Base-by-base conservation (phyloP, 2,329 filamentous ascomycete species). In the Colletotrichum ledebouriae region DNA sequence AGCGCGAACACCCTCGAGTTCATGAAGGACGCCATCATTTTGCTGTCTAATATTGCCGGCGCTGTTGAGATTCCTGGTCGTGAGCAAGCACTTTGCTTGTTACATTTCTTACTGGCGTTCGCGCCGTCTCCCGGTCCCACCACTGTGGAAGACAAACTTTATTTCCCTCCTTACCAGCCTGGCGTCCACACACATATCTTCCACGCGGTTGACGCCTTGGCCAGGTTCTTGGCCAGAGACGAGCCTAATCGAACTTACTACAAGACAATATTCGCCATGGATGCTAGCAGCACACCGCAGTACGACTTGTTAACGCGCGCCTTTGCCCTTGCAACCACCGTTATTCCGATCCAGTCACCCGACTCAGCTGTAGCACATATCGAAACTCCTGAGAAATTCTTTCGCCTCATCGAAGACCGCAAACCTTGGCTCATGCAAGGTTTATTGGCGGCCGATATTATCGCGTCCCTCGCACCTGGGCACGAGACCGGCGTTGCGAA, bases 371-470 rank as follows among this genome's bases (percentile, higher is more conserved):
- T 67, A 12, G 63, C 63, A 9, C 67, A 69, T 5, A 33, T 69
- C 4, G 67, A 69, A 37, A 78, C 75, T 13, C 76, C 78, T 44
- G 77, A 81, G 34, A 80, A 86, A 47, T 68, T 68, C 55, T 68
- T 68, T 49, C 85, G 86, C 15, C 85, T 94, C 5, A 87, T 96
- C 5, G 94, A 98, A 76, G 89, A 88, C 4, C 90, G 96, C 64
- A 97, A 97, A 78, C 92, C 96, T 0, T 91, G 94, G 74, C 82
- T 99, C 11, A 96, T 97, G 86, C 96, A 99, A 80, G 94, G 94
- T 1, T 88, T 98, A 73, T 85, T 98, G 6, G 92, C 94, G 1
- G 94, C 94, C 0, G 94, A 98, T 73, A 97, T 98, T 59, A 82
- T 98, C 3, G 89, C 94, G 0, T 90, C 90, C 10, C 84, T 98